Base-by-base conservation (phyloP, 345 rosid genomes). In the Eutrema yunnanense region DNA sequence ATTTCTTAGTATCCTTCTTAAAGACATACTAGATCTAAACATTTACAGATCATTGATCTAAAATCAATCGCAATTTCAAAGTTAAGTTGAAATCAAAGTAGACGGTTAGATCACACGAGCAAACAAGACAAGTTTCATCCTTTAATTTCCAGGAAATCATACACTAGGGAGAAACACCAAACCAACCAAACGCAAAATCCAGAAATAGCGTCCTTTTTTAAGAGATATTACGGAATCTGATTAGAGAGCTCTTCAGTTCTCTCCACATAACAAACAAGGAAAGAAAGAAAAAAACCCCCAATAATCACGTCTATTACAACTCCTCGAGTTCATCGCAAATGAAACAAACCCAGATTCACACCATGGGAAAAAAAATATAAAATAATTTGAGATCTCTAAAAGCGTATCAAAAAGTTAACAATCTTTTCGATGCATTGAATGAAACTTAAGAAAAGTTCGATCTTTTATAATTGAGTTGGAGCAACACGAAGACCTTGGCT, bases 391-490 rank as follows among this genome's bases (percentile, higher is more conserved):
- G 67, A 74, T 66, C 54, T 46, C 14, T 27, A 56, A 64, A 65
- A 66, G 67, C 12, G 12, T 14, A 29, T 36, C 9, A 58, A 6
- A 57, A 53, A 55, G 76, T 52, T 4, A 30, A 51, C 26, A 48
- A 11, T 49, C 51, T 73, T 74, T 22, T 58, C 34, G 62, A 74
- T n/a, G 9, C 26, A 44, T 16, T 54, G 55, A 72, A 55, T 56
- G 6, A 1, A 65, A 73, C 51, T 47, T 73, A 10, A 9, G 22
- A 40, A 56, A 73, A 40, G 27, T n/a, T 8, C 3, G 29, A 12
- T 51, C 10, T 44, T 0, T 27, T 13, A 5, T 44, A 7, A 54
- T 10, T 33, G 30, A 64, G n/a, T 64, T 55, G 6, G 58, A 55
- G 58, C 41, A 55, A 36, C 13, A 55, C 9, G 46, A 47, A 22